Percentiles rank a stretch among this genome's conserved stretches.
Conservation (phyloP, 805 yeast species). For the Grigorovia humatica region DNA sequence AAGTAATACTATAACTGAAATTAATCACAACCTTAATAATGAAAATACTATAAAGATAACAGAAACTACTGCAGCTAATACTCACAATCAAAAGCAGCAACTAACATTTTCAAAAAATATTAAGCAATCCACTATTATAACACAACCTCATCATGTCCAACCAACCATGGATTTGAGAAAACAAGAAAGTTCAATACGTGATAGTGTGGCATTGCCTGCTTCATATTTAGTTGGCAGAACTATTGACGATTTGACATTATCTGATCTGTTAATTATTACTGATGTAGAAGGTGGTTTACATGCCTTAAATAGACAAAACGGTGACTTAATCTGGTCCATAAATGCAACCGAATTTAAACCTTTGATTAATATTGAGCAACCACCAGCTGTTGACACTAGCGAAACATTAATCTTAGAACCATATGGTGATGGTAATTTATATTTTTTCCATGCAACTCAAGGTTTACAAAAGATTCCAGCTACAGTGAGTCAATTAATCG, state of each 20-base stretch:
- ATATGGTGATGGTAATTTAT: constrained; percentile 69
- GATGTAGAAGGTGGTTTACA: constrained; percentile 84
- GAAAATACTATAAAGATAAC: background rate
- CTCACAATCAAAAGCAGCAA: background rate
- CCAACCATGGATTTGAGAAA: background rate
- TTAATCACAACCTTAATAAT: background rate
- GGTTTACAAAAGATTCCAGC: constrained; percentile 81
- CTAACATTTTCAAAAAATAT: background rate
- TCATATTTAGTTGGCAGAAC: constrained; percentile 6
- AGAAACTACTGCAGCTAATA: background rate
- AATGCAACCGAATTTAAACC: constrained; percentile 34
- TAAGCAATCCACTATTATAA: background rate
- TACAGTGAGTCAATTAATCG: constrained; percentile 62
- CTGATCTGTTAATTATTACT: constrained; percentile 56
- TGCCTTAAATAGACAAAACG: constrained; percentile 67
- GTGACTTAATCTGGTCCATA: constrained; percentile 68
- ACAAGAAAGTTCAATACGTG: background rate
- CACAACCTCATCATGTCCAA: background rate
- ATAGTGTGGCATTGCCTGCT: background rate
- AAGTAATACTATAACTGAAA: background rate
- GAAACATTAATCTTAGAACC: constrained; percentile 87
- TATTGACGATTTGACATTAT: constrained; percentile 22
- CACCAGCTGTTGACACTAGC: constrained; percentile 9
- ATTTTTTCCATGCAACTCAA: constrained; percentile 59
- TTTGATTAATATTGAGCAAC: constrained; percentile 15